Conservation (phyloP, 352 stramenopile genomes). For the Pythium dissimile region DNA sequence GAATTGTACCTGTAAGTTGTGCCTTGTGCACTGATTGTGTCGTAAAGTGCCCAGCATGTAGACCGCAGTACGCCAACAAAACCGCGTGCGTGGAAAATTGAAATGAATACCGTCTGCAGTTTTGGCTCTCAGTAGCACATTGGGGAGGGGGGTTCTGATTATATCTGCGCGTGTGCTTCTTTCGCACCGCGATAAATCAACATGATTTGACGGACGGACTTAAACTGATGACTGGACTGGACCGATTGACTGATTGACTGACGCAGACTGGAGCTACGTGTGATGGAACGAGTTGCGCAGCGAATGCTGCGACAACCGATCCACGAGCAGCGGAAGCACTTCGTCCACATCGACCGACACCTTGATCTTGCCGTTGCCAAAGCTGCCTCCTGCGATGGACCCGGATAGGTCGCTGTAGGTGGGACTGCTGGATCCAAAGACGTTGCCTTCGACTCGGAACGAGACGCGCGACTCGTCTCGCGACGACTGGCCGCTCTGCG, state of each 20-base stretch:
- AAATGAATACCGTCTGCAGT: too few relatives aligned
- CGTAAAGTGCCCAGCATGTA: background rate
- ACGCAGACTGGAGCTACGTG: constrained; percentile 5
- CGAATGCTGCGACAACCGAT: constrained; percentile 30
- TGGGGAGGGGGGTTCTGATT: too few relatives aligned
- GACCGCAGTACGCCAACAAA: background rate
- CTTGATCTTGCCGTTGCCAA: constrained; percentile 11
- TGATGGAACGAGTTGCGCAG: constrained; percentile 15
- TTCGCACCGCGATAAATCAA: constrained; percentile 1
- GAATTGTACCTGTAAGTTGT: constrained; percentile 24
- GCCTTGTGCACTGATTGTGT: background rate
- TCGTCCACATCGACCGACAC: constrained; percentile 22
- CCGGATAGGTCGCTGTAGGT: background rate
- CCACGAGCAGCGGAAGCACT: constrained; percentile 26
- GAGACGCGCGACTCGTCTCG: constrained; percentile 17
- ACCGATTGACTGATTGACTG: background rate
- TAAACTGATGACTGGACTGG: too few relatives aligned
- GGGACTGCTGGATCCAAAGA: constrained; percentile 1
- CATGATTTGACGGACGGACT: background rate
- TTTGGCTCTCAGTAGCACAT: too few relatives aligned
- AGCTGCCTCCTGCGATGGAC: constrained; percentile 1
- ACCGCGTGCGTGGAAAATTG: background rate
- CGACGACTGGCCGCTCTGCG: constrained; percentile 9
- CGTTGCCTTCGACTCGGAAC: constrained; percentile 11
- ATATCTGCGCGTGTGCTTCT: constrained; percentile 5